Evolutionary conservation across 306 rosid species (phyloP), one percentile per base, ranked within the genome.

Genomic region (Erythrophleum fordii): DNA sequence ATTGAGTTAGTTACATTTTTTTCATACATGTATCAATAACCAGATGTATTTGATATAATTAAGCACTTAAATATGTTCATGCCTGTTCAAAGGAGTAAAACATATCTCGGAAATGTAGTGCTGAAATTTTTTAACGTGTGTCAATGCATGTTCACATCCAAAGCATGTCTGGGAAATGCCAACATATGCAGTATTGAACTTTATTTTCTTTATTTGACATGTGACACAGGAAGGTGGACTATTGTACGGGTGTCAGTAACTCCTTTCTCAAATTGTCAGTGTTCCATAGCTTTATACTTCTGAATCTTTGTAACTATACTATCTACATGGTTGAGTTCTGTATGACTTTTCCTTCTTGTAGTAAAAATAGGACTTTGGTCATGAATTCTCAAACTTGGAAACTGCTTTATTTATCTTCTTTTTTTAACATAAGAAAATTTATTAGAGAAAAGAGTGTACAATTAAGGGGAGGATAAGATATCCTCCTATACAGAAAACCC

Each of bases 171-270:
- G 2, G 34, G 53, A 68, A 68, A 68, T 68, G 26, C 22, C n/a
- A 42, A 23, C 55, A 28, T 17, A 51, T 66, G 18, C 49, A 16
- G 18, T 9, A 39, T 8, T 46, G 42, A 48, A 1, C 1, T 26
- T 46, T 26, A 17, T 9, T 11, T 28, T 31, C 75, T 26, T 28
- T 70, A 70, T 46, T 18, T 45, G 75, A 70, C 35, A 25, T 69
- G 22, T 45, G 75, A 48, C 37, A 8, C 60, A 70, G 75, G 75
- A 70, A 70, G 42, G 42, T 70, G 75, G 75, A 48, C 75, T 45
- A 4, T 31, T 8, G 59, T 70, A 48, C 41, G 52, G 35, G 59
- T 14, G 25, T 29, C 75, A 70, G 11, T 53, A 28, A 8, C 44
- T 45, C 75, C 75, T 70, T 60, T 70, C 44, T 3, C 75, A 70